Evolutionary conservation across 1,139 yeast genomes (phyloP), one percentile per base, ranked within the genome.

Genomic region (Geotrichum reessii): DNA sequence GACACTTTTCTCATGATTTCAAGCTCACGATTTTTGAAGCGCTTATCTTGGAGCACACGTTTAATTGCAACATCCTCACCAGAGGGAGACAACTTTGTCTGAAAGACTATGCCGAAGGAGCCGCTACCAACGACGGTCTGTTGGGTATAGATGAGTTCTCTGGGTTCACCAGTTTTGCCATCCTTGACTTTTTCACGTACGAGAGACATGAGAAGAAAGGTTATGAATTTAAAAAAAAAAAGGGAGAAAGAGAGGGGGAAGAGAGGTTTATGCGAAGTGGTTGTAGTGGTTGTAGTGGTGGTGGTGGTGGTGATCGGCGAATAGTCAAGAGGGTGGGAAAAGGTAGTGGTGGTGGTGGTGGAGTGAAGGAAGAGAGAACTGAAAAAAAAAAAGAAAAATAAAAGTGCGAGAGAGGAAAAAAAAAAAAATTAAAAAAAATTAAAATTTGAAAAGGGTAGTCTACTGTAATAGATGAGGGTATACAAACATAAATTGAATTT

Each of bases 121-220:
- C 99, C 99, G 73, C 90, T 96, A 17, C 99, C 99, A 56, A 92
- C 96, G 79, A 92, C 92, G 68, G 88, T 84, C 59, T 84, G 81
- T 69, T 86, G 89, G 37, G 89, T 82, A 74, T 86, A 87, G 63
- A 81, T 81, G 61, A 88, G 78, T 58, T 81, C 81, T 59, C 79
- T 79, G 47, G 78, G 68, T 64, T 83, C 85, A 61, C 88, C 92
- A 19, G 87, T 82, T 67, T 81, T 85, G 56, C 95, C 93, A 67
- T 86, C 87, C 67, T 81, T 83, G 62, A 86, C 95, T 62, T 81
- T 83, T 71, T 87, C 92, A 55, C 84, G 80, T 55, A 86, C 79
- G 60, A 84, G 77, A 71, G 73, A 58, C 70, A 68, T 68, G 50
- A 37, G 59, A 47, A 21, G 31, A 24, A 21, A 9, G 33, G 21